These are phyloP conservation scores for Hanseniaspora uvarum DNA, from an alignment of 1,139 yeast genomes.

Conservation along the genomic window DNA sequence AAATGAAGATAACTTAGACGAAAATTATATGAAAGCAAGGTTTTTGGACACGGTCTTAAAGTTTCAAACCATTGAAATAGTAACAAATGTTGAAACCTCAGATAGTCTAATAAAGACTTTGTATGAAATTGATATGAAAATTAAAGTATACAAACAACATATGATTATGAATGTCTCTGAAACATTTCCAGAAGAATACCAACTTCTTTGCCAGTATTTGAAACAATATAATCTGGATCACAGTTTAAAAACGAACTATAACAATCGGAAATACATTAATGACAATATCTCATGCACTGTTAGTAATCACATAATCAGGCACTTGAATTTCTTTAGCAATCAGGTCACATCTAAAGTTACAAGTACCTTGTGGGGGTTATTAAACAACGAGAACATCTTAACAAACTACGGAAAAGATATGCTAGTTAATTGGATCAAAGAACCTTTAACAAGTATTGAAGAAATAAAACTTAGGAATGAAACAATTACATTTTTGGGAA, in stretches of 20 bases:
- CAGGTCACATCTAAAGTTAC: slow-evolving; percentile 41
- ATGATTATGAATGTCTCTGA: not conserved
- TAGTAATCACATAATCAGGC: slow-evolving; percentile 45
- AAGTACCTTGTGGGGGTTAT: slow-evolving; percentile 74
- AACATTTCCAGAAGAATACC: not conserved
- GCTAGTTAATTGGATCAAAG: slow-evolving; percentile 59
- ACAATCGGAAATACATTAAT: not conserved
- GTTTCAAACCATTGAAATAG: slow-evolving; percentile 64
- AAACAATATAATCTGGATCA: slow-evolving; percentile 1
- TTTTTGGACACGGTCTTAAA: slow-evolving; percentile 62
- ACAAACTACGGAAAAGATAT: slow-evolving; percentile 47
- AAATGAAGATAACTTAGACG: not conserved
- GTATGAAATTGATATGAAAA: not conserved
- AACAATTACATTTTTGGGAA: slow-evolving; percentile 49
- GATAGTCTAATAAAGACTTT: slow-evolving; percentile 25
- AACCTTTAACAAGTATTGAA: slow-evolving; percentile 50
- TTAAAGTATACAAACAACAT: not conserved
- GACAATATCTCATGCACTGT: not conserved
- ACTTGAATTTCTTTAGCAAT: slow-evolving; percentile 65
- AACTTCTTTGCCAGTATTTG: not conserved
- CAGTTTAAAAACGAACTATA: not conserved
- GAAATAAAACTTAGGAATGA: slow-evolving; percentile 45
- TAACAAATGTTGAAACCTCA: slow-evolving; percentile 33
- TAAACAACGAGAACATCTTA: slow-evolving; percentile 61
- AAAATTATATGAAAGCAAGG: slow-evolving; percentile 30